Evolutionary conservation across 2,329 filamentous ascomycete species (phyloP), one percentile per base, ranked within the genome.

Genomic region (Fusarium euwallaceae): DNA sequence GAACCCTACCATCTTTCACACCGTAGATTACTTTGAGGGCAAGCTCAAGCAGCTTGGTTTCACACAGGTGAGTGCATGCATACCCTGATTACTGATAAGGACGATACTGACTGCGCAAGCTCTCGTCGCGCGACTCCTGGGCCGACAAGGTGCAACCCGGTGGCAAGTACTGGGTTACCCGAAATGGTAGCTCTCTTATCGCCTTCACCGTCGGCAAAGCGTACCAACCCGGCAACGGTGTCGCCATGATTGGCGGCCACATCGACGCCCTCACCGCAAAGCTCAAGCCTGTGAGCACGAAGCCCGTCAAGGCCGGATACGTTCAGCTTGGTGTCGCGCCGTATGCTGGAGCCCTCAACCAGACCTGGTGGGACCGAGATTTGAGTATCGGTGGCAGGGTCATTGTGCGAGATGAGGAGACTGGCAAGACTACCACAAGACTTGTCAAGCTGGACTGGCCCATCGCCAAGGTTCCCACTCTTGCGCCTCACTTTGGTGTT

Each of bases 361-460:
- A 88, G 72, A 98, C 97, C 1, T 98, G 97, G 97, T 98, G 95
- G 96, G 97, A 98, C 83, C 91, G 97, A 41, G 97, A 99, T 82
- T 88, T 99, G 61, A 92, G 94, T 75, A 93, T 98, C 78, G 97
- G 95, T 74, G 97, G 97, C 43, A 89, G 95, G 53, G 96, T 98
- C 5, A 87, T 98, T 59, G 92, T 98, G 55, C 93, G 92, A 73
- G 92, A 98, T 77, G 81, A 88, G 6, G 84, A 87, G 58, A 90
- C 90, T 3, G 93, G 93, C 76, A 97, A 96, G 88, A 94, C 97
- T 39, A 87, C 89, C 24, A 92, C 90, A 34, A 94, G 92, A 85
- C 88, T 98, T 55, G 95, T 98, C 71, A 97, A 97, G 86, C 87
- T 98, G 61, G 94, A 93, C 81, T 98, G 95, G 94, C 96, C 97